A percentile compares a stretch with the other conserved stretches of the same genome.
Conservation (phyloP, 1,284 basidiomycete genomes). For the Tetrapyrgos nigripes region DNA sequence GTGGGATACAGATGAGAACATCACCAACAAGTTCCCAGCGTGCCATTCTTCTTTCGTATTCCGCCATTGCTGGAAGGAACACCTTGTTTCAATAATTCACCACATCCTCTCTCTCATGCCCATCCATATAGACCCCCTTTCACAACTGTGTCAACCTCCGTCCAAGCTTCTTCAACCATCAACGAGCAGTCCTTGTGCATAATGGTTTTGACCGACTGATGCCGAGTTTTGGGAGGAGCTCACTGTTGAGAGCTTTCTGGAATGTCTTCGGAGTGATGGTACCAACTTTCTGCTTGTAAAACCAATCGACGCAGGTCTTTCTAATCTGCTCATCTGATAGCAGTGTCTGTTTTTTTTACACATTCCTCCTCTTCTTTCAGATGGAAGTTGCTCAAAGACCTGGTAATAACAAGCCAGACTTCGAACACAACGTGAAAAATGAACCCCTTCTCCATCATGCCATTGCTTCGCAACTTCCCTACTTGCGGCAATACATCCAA, state of each 20-base stretch:
- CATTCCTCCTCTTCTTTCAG: conserved; percentile 34
- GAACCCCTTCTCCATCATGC: conserved; percentile 32
- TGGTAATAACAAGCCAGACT: too few relatives aligned
- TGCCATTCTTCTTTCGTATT: conserved; percentile 33
- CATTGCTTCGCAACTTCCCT: conserved; percentile 39
- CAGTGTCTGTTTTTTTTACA: conserved; percentile 33
- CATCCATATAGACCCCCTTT: conserved; percentile 45
- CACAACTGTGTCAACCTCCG: conserved; percentile 24
- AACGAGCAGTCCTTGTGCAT: too few relatives aligned
- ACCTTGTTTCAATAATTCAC: conserved; percentile 35
- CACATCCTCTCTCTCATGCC: conserved; percentile 40
- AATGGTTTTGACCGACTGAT: too few relatives aligned
- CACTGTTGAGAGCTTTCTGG: too few relatives aligned
- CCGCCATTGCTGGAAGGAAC: conserved; percentile 35
- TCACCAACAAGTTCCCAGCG: conserved; percentile 24
- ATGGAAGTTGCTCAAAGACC: conserved; percentile 42
- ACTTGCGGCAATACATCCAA: conserved; percentile 38
- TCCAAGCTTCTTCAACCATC: too few relatives aligned
- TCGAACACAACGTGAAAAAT: conserved; percentile 35
- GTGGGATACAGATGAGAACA: conserved; percentile 22
- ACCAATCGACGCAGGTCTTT: conserved; percentile 30
- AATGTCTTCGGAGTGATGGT: conserved; percentile 37
- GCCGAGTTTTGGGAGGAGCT: too few relatives aligned
- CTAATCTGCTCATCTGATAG: too few relatives aligned
- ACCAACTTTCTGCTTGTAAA: conserved; percentile 29